Conservation (phyloP, 225 moss, liverwort and hornwort species). For the Ulota crispa region DNA sequence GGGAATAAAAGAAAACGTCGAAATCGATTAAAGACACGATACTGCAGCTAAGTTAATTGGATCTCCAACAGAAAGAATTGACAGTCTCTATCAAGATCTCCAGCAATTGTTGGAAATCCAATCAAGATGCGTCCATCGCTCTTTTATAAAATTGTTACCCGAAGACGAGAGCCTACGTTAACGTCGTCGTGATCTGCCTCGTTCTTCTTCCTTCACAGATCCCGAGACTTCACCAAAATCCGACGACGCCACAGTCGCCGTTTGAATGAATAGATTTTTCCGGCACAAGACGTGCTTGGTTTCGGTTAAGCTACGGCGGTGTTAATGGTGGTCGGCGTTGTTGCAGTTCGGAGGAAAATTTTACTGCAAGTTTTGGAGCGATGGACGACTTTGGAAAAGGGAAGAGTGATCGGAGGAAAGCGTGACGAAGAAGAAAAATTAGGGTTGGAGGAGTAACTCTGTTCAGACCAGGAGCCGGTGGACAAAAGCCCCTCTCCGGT, state of each 20-base stretch:
- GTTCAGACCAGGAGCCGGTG: too few species aligned
- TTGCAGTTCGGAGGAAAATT: neutral
- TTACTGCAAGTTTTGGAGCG: neutral
- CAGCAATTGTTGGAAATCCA: too few species aligned
- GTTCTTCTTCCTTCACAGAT: too few species aligned
- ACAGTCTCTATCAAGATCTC: neutral
- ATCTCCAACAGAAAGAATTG: neutral
- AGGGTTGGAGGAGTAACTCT: neutral
- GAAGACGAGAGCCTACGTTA: too few species aligned
- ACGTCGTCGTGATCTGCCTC: too few species aligned
- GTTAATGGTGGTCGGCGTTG: too few species aligned
- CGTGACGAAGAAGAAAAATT: neutral
- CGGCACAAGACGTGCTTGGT: neutral
- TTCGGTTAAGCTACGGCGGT: neutral
- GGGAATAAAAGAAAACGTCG: neutral
- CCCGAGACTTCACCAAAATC: neutral
- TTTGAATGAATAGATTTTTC: neutral
- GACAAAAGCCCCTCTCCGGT: too few species aligned
- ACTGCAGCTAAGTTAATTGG: neutral
- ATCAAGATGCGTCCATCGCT: too few species aligned
- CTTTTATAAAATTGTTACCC: too few species aligned
- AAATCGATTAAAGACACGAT: neutral
- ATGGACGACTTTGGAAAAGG: neutral
- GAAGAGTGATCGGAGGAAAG: neutral
- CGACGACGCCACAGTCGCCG: neutral